Evolutionary conservation across 208 protist genomes (phyloP), one percentile per base, ranked within the genome.

Genomic region (Trypanosoma boissoni): DNA sequence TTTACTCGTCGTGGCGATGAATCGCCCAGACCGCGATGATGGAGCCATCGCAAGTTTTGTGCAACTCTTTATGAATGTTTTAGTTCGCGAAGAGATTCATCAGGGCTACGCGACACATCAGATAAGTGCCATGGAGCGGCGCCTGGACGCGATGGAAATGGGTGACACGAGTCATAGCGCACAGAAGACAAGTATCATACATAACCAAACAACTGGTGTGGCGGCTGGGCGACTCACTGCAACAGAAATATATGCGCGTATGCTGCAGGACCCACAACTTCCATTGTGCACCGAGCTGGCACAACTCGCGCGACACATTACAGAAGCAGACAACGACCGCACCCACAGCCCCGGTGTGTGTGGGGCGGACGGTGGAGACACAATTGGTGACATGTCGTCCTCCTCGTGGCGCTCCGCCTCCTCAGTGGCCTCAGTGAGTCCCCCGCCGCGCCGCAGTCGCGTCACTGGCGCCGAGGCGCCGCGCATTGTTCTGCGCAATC

Each of bases 61-160:
- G n/a, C 87, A 94, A 65, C 74, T 77, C 41, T 88, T 87, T 57
- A 73, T 89, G 52, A 91, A 94, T 48, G 62, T 86, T n/a, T 57
- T 88, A 16, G 73, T 78, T n/a, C 80, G 87, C 5, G 87, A 94
- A 64, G 83, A 94, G 53, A 39, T 76, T 31, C 74, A 81, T 5
- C 59, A 55, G 18, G 49, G 49, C 5, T 91, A 94, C 63, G 74
- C 89, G 16, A 70, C 81, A 8, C 21, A 49, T 16, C 80, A 91
- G 61, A 58, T 90, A 1, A 39, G 61, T 6, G 29, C 55, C 3
- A 82, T 92, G 66, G 76, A 92, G 57, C 39, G 41, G 1, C 53
- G 76, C 9, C 50, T 72, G n/a, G 60, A 59, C 2, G 66, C 64
- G 52, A 43, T 63, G 53, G 59, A 51, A 26, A 60, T 14, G 23